Percentiles rank a stretch among this genome's conserved stretches.
Evolutionary conservation across 2,329 filamentous ascomycete species (phyloP).

Genomic region (Pseudogymnoascus sp.): DNA sequence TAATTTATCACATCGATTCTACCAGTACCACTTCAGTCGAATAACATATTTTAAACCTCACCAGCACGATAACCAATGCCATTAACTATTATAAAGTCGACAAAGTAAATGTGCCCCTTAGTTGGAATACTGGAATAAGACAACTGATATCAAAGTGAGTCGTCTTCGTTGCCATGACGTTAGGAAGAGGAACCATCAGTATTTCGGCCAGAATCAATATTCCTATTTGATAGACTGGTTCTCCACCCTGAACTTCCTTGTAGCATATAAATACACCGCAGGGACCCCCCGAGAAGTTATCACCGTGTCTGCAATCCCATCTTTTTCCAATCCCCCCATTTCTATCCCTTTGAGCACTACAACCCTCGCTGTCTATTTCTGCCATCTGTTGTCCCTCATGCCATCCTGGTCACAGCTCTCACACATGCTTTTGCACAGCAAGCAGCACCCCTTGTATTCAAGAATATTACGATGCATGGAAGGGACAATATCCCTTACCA

Average conservation of each 20-base stretch:
- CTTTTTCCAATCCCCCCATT: neutral
- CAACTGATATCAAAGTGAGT: too few species aligned
- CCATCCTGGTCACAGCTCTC: neutral
- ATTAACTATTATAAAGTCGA: neutral
- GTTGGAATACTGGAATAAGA: too few species aligned
- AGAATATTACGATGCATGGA: conserved; percentile 27
- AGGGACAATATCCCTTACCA: conserved; percentile 33
- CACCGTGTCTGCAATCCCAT: neutral
- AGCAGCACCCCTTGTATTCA: too few species aligned
- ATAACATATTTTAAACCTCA: neutral
- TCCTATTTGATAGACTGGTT: neutral
- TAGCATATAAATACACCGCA: neutral
- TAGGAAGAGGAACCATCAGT: neutral
- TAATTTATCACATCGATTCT: too few species aligned
- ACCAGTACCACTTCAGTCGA: too few species aligned
- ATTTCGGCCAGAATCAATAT: neutral
- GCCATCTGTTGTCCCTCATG: neutral
- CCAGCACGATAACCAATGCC: neutral
- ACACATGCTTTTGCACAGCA: neutral
- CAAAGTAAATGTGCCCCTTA: too few species aligned
- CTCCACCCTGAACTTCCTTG: neutral
- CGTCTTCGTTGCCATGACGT: neutral
- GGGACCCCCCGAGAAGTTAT: neutral
- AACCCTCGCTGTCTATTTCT: neutral
- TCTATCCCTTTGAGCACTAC: neutral